Evolutionary conservation across 176 grass and related monocot species (phyloP).

Genomic region (Juncus effusus): DNA sequence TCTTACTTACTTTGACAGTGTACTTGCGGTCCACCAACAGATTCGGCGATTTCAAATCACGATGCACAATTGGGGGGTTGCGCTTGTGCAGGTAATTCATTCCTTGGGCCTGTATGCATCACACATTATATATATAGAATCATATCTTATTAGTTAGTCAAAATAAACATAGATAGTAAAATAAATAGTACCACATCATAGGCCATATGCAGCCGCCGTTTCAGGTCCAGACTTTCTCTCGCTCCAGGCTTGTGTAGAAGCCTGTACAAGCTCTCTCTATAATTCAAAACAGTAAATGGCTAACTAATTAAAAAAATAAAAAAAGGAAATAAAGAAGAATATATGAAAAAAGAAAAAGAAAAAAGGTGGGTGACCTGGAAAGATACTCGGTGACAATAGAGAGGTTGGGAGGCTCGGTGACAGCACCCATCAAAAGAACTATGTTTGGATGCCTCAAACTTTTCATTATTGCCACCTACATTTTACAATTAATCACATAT

Average conservation of each 20-base stretch:
- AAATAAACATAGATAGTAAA: not conserved
- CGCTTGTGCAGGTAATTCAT: constrained; percentile 94
- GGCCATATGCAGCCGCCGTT: constrained; percentile 67
- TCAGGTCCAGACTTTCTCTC: constrained; percentile 68
- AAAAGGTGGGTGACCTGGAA: constrained; percentile 48
- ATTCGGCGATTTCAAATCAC: constrained; percentile 82
- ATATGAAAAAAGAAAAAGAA: constrained; percentile 3
- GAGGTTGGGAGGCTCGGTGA: constrained; percentile 66
- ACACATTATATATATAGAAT: not conserved
- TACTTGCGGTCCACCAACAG: constrained; percentile 83
- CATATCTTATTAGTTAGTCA: constrained; percentile 3
- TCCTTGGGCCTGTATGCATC: constrained; percentile 53
- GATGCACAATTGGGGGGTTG: constrained; percentile 85
- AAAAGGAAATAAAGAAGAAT: constrained; percentile 1
- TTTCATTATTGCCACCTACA: constrained; percentile 92
- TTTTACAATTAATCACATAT: constrained; percentile 5
- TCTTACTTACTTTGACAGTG: constrained; percentile 65
- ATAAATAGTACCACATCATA: constrained; percentile 59
- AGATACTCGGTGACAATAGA: constrained; percentile 88
- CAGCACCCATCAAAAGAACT: constrained; percentile 96
- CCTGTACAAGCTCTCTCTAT: constrained; percentile 78
- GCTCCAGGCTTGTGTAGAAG: constrained; percentile 51
- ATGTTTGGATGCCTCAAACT: constrained; percentile 88
- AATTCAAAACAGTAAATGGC: constrained; percentile 23
- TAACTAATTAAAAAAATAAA: not conserved